Conservation (phyloP, 176 grass and related monocot genomes). For the Elaeis guineensis region DNA sequence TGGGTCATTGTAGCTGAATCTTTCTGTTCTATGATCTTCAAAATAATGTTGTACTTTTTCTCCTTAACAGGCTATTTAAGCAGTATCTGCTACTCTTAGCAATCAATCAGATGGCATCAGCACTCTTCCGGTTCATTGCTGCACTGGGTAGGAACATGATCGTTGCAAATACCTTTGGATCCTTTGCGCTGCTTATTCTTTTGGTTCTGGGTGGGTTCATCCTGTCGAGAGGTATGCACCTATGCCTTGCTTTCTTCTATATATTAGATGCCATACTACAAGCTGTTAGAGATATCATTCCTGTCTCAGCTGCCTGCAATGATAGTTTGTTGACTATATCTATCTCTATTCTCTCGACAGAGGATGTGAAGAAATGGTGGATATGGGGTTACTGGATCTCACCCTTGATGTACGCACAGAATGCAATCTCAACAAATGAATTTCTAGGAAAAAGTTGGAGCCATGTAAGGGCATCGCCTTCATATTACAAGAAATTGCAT, state of each 20-base stretch:
- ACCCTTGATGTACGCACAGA: conserved; percentile 53
- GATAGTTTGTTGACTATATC: no score
- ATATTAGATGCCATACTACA: no score
- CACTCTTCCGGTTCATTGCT: conserved; percentile 46
- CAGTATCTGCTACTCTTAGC: conserved; percentile 45
- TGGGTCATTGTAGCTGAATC: no score
- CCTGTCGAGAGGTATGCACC: conserved; percentile 41
- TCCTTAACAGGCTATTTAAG: conserved; percentile 38
- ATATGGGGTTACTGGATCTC: conserved; percentile 75
- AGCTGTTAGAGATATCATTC: no score
- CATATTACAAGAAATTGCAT: no score
- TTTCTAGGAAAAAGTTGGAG: conserved; percentile 49
- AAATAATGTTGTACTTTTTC: neutral
- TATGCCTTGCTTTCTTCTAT: neutral
- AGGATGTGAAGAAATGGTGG: conserved; percentile 60
- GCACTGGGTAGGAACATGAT: conserved; percentile 46
- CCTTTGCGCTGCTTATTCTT: conserved; percentile 41
- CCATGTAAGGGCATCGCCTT: conserved; percentile 16
- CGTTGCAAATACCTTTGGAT: conserved; percentile 51
- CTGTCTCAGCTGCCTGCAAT: no score
- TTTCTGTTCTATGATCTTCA: no score
- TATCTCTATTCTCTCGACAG: conserved; percentile 11
- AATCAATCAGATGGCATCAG: conserved; percentile 57
- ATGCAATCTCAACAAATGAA: conserved; percentile 42
- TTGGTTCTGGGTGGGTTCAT: conserved; percentile 53